Conservation (phyloP, 257 asterid species). For the Nicotiana tomentosiformis region DNA sequence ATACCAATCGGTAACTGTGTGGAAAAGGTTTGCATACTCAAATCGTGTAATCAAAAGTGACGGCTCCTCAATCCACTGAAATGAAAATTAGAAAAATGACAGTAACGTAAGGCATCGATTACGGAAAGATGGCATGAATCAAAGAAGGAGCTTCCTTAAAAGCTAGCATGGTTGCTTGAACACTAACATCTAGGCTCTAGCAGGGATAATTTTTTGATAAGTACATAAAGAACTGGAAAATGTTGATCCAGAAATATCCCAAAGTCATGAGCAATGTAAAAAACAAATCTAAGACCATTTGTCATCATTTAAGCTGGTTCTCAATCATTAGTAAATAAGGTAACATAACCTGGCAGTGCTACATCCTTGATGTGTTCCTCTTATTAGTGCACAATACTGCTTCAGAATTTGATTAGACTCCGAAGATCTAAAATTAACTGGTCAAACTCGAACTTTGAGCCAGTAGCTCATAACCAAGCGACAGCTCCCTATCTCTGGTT, state of each 20-base stretch:
- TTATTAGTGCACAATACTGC: background rate
- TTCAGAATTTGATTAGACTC: background rate
- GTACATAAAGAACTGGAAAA: background rate
- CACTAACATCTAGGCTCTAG: background rate
- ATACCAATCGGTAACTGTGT: slow-evolving; percentile 97
- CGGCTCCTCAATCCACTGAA: slow-evolving; percentile 98
- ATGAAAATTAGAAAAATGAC: slow-evolving; percentile 8
- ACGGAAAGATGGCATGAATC: background rate
- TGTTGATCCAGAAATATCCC: background rate
- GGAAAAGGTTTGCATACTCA: slow-evolving; percentile 93
- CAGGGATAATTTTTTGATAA: background rate
- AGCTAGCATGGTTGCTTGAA: background rate
- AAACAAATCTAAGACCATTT: background rate
- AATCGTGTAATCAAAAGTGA: slow-evolving; percentile 76
- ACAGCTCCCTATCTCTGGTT: background rate
- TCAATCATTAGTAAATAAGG: background rate
- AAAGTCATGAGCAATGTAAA: background rate
- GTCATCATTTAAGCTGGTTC: background rate
- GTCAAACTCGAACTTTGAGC: background rate
- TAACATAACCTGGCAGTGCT: background rate
- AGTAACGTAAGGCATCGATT: slow-evolving; percentile 9
- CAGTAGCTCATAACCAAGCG: background rate
- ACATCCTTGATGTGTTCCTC: background rate
- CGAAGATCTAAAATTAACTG: background rate
- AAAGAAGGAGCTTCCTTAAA: background rate